These are phyloP conservation scores for Nephelium lappaceum DNA, from an alignment of 345 rosid genomes.

Conservation along the genomic window DNA sequence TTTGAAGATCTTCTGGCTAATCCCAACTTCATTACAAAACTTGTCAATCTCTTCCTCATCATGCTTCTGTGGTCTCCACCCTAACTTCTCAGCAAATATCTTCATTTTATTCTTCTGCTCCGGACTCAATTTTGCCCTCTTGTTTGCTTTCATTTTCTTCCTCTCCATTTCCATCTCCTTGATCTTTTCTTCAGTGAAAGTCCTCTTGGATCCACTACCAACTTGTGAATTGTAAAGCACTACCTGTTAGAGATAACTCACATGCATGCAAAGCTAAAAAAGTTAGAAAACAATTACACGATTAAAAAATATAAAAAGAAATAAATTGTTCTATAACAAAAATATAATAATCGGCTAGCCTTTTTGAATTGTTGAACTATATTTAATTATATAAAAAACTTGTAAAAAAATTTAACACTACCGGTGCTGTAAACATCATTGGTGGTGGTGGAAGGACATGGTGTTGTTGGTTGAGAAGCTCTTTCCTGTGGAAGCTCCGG, in stretches of 20 bases:
- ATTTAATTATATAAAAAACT: too few species aligned
- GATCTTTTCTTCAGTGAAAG: neutral
- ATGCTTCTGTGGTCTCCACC: slow-evolving; percentile 17
- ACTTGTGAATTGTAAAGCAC: too few species aligned
- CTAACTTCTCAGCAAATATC: slow-evolving; percentile 9
- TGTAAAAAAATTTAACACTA: neutral
- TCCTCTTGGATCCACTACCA: too few species aligned
- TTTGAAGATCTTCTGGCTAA: slow-evolving; percentile 13
- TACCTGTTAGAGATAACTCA: too few species aligned
- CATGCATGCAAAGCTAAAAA: too few species aligned
- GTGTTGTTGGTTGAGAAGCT: neutral
- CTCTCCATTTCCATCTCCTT: neutral
- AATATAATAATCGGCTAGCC: too few species aligned
- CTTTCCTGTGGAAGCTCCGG: slow-evolving; percentile 19
- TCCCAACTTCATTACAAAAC: slow-evolving; percentile 23
- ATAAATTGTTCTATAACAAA: too few species aligned
- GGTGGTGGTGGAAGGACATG: neutral
- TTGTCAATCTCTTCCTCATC: slow-evolving; percentile 14
- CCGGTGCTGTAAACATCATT: neutral
- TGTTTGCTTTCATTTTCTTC: neutral
- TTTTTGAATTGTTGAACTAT: too few species aligned
- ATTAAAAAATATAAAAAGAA: too few species aligned
- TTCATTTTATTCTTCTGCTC: slow-evolving; percentile 21
- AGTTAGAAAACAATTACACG: too few species aligned
- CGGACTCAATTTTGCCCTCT: neutral